These are phyloP conservation scores for Botrytis galanthina DNA, from an alignment of 2,329 filamentous ascomycete species.

Conservation along the genomic window DNA sequence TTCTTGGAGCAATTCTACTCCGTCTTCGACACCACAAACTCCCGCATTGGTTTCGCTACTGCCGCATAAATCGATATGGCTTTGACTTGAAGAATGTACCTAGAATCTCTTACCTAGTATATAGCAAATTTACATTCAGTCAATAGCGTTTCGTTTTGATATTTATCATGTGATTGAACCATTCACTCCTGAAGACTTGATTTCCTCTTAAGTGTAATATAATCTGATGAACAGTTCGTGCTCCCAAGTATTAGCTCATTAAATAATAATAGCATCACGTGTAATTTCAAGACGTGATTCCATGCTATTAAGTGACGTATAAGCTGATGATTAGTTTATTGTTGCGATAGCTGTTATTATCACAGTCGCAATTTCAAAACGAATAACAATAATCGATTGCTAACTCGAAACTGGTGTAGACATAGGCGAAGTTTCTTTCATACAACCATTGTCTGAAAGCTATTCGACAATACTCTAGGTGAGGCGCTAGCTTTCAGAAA, in stretches of 20 bases:
- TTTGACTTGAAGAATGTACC: background rate
- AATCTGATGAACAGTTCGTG: no score
- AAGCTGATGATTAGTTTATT: background rate
- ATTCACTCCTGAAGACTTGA: background rate
- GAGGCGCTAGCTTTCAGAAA: background rate
- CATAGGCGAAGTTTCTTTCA: background rate
- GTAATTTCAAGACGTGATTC: background rate
- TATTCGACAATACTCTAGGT: background rate
- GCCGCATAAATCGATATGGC: background rate
- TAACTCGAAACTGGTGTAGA: background rate
- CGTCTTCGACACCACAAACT: background rate
- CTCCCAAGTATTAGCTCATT: background rate
- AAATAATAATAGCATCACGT: no score
- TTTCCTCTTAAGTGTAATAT: no score
- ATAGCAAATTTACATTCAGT: slow-evolving; percentile 1
- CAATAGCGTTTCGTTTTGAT: background rate
- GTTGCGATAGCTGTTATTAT: background rate
- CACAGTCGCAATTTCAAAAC: background rate
- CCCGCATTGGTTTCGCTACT: background rate
- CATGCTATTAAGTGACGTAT: no score
- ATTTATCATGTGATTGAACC: background rate
- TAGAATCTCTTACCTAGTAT: background rate
- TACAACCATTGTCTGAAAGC: background rate
- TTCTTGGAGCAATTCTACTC: background rate
- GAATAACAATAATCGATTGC: fast-evolving